Evolutionary conservation across 371 early-diverging fungal species (phyloP), one percentile per base, ranked within the genome.

Genomic region (Mucor mucedo): DNA sequence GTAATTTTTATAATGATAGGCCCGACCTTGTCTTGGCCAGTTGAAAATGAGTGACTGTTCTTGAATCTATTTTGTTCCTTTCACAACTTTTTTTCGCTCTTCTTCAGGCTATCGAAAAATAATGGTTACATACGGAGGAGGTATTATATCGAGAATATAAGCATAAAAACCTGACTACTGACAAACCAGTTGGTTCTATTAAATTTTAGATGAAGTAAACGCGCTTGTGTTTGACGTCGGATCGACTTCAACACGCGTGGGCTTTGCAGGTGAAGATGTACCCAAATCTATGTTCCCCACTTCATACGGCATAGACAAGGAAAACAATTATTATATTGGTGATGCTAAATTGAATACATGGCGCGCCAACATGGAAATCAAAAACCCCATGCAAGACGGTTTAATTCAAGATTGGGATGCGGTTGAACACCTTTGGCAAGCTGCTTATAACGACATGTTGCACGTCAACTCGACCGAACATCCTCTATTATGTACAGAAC

Each of bases 261-360:
- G 98, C 39, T 96, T 93, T 77, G 95, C 97, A 21, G 98, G 98
- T 53, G 98, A 97, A 71, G 97, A 98, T 70, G 79, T 87, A 38
- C 97, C 98, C 3, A 87, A 89, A 63, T 89, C 87, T 5, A 89
- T 93, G 29, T 90, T 95, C 56, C 94, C 97, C 5, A 90, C 96
- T 3, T 83, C 75, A 1, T 74, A 68, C 55, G 78, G 78, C 27
- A 65, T 71, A 60, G 52, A 64, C 49, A 69, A 71, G 44, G 71
- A 69, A 47, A 70, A 63, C 56, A 77, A 80, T 62, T 91, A 89
- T 60, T 90, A 78, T 69, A 83, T 94, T 44, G 95, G 96, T 52
- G 95, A 95, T 54, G 78, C 78, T n/a, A 89, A 90, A 64, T 73
- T 90, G 39, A 86, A 87, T 55, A 74, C 78, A 13, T 95, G 94